Conservation (phyloP, 495 filamentous ascomycete genomes). For the Neurospora sp. region DNA sequence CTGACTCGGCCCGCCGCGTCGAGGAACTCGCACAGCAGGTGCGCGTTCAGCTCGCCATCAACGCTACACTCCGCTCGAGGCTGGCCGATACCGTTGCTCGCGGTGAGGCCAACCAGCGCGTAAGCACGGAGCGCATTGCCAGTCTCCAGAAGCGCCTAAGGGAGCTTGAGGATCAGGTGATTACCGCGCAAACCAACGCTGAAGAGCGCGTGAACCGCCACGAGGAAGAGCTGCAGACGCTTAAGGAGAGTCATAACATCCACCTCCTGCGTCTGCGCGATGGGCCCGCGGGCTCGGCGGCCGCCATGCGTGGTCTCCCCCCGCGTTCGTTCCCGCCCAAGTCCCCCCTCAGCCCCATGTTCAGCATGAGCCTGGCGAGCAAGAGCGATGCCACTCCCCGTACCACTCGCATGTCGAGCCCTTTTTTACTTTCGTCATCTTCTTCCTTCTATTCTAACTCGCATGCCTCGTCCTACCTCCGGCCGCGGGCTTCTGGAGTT, state of each 20-base stretch:
- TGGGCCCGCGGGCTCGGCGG: background rate
- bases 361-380: slow-evolving; percentile 26
- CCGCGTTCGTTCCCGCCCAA: slow-evolving; percentile 38
- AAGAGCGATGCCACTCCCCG: background rate
- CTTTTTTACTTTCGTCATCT: slow-evolving; percentile 1
- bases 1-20: slow-evolving; percentile 60
- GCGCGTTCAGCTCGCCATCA: slow-evolving; percentile 64
- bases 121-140: slow-evolving; percentile 71
- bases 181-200: slow-evolving; percentile 73
- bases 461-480: slow-evolving; percentile 1
- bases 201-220: slow-evolving; percentile 75
- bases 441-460: background rate
- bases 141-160: slow-evolving; percentile 71
- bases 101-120: slow-evolving; percentile 74
- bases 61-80: slow-evolving; percentile 63
- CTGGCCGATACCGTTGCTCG: slow-evolving; percentile 77
- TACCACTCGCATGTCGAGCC: slow-evolving; percentile 27
- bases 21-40: slow-evolving; percentile 70
- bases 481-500: slow-evolving; percentile 27
- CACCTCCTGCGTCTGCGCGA: slow-evolving; percentile 70
- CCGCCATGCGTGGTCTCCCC: slow-evolving; percentile 19
- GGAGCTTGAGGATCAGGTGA: slow-evolving; percentile 70
- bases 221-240: slow-evolving; percentile 68
- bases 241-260: slow-evolving; percentile 67
- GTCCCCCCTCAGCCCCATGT: slow-evolving; percentile 58